Conservation (phyloP, 345 rosid species). For the Sisymbrium irio region DNA sequence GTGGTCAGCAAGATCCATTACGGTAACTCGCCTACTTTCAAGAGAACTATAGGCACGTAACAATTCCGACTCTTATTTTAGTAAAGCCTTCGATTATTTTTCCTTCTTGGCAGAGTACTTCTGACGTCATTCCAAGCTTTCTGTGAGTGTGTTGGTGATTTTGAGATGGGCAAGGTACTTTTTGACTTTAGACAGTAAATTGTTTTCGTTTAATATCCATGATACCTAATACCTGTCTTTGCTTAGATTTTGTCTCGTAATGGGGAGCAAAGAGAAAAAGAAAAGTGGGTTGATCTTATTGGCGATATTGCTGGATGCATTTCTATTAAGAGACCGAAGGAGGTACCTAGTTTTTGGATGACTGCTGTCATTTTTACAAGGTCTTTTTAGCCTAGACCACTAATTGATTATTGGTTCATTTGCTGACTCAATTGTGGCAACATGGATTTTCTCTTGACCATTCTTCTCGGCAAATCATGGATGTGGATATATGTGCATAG, state of each 20-base stretch:
- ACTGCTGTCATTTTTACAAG: slow-evolving; percentile 9
- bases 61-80: not conserved
- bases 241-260: slow-evolving; percentile 82
- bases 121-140: slow-evolving; percentile 88
- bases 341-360: slow-evolving; percentile 43
- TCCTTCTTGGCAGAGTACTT: slow-evolving; percentile 64
- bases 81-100: slow-evolving; percentile 5
- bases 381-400: slow-evolving; percentile 7
- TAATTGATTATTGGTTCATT: slow-evolving; percentile 14
- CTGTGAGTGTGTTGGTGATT: slow-evolving; percentile 98
- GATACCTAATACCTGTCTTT: slow-evolving; percentile 19
- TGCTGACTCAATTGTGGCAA: not conserved
- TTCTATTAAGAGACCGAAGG: slow-evolving; percentile 97
- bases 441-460: slow-evolving; percentile 7
- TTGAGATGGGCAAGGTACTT: slow-evolving; percentile 98
- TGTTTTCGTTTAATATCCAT: slow-evolving; percentile 9
- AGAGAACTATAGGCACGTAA: slow-evolving; percentile 6
- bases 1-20: slow-evolving; percentile 84
- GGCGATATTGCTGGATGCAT: slow-evolving; percentile 84
- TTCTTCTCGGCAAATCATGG: slow-evolving; percentile 13
- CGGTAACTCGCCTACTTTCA: slow-evolving; percentile 46
- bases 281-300: slow-evolving; percentile 90
- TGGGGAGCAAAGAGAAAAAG: slow-evolving; percentile 81
- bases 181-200: not conserved
- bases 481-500: slow-evolving; percentile 4